These are phyloP conservation scores for Metarhizium album DNA, from an alignment of 2,329 filamentous ascomycete genomes.

Conservation along the genomic window DNA sequence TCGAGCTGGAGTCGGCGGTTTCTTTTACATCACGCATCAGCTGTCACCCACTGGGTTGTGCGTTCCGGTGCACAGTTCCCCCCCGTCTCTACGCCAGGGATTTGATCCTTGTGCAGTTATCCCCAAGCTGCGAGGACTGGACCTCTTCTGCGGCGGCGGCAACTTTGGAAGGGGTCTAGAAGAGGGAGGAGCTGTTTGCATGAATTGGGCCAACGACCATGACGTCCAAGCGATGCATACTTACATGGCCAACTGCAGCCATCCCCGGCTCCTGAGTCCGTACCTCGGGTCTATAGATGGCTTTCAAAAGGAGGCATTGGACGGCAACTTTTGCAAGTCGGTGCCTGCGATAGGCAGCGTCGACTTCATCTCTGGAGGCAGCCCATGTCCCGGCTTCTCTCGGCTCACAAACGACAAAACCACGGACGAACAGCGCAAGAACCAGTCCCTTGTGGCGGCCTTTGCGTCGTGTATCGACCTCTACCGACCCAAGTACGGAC, in stretches of 20 bases:
- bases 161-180: constrained; percentile 69
- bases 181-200: constrained; percentile 55
- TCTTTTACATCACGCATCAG: constrained; percentile 49
- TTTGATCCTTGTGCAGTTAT: constrained; percentile 32
- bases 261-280: constrained; percentile 32
- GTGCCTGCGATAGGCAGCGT: constrained; percentile 53
- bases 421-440: constrained; percentile 47
- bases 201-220: constrained; percentile 59
- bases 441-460: constrained; percentile 67
- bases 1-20: constrained; percentile 52
- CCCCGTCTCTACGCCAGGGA: constrained; percentile 38
- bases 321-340: constrained; percentile 31
- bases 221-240: constrained; percentile 55
- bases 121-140: constrained; percentile 46
- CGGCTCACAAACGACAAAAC: constrained; percentile 46
- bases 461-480: constrained; percentile 66
- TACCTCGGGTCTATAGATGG: constrained; percentile 67
- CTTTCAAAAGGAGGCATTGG: constrained; percentile 44
- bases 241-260: constrained; percentile 54
- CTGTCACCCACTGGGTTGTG: constrained; percentile 6
- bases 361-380: constrained; percentile 60
- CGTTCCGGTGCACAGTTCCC: constrained; percentile 26
- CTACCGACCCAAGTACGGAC: constrained; percentile 61
- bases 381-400: constrained; percentile 71
- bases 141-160: constrained; percentile 69